Evolutionary conservation across 257 asterid genomes (phyloP).

Genomic region (Ehretia macrophylla): DNA sequence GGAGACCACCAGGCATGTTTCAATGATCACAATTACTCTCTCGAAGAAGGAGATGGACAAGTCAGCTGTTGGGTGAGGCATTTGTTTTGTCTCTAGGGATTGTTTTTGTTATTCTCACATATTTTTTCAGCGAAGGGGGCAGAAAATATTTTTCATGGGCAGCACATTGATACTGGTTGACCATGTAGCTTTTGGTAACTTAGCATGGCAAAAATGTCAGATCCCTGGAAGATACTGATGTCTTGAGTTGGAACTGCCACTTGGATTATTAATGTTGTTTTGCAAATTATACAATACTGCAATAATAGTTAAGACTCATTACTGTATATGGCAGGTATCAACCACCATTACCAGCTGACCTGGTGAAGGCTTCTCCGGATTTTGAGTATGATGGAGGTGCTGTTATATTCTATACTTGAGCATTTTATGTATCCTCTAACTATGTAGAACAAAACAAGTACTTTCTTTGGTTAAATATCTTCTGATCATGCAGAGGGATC

Average conservation of each 20-base stretch:
- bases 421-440: background rate
- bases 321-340: constrained; percentile 58
- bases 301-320: background rate
- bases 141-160: too few species aligned
- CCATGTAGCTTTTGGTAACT: too few species aligned
- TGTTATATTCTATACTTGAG: constrained; percentile 8
- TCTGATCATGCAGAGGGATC: constrained; percentile 49
- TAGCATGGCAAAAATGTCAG: too few species aligned
- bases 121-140: background rate
- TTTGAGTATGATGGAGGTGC: constrained; percentile 79
- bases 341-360: constrained; percentile 90
- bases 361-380: constrained; percentile 68
- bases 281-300: background rate
- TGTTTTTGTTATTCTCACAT: background rate
- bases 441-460: background rate
- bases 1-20: constrained; percentile 92
- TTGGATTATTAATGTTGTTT: too few species aligned
- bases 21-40: constrained; percentile 78
- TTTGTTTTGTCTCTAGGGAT: constrained; percentile 5
- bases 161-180: too few species aligned
- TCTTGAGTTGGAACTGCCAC: too few species aligned
- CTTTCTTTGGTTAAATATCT: background rate
- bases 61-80: constrained; percentile 67
- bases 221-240: too few species aligned
- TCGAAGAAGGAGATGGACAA: constrained; percentile 68